Evolutionary conservation across 2,329 filamentous ascomycete genomes (phyloP), one percentile per base, ranked within the genome.

Genomic region (Sporothrix brunneoviolacea): DNA sequence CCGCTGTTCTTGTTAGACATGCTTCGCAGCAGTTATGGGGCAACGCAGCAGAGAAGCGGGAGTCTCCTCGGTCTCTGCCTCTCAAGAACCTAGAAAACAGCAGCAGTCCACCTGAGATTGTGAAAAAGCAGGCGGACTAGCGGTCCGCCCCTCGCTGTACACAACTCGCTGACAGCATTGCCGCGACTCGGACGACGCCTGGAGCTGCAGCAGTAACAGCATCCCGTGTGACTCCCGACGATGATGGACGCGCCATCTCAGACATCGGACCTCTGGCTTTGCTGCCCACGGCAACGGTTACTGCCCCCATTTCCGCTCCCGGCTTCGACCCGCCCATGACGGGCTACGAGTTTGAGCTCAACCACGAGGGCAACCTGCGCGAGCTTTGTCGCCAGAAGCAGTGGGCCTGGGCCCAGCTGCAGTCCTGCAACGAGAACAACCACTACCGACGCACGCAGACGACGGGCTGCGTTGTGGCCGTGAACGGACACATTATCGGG

Each of bases 281-380:
- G 24, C 24, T 15, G 32, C 4, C 32, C 7, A 15, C 32, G n/a
- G 32, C 32, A 15, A 6, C 32, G 32, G 7, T 35, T 6, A 15
- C 32, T 13, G 32, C 32, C 32, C 10, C 15, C 4, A 4, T 30
- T 15, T 3, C 24, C 32, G 38, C 47, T 15, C 48, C 41, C 3
- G 53, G 53, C 3, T 55, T 57, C 30, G 8, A 6, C 3, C 30
- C 16, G 4, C 52, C 53, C 8, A 8, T 32, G 33, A 53, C 56
- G 2, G 56, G 56, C 30, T 58, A 58, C 35, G 56, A 58, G 48
- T 58, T 54, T 38, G 56, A 58, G 51, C 55, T 58, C 16, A 54
- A 57, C 35, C 55, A 58, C 18, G 40, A 42, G 7, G 42, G 30
- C 19, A 58, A 58, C 48, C 44, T 47, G 9, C 35, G 22, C 9